These are phyloP conservation scores for Coemansia sp. DNA, from an alignment of 192 early-diverging fungal genomes.

Conservation along the genomic window DNA sequence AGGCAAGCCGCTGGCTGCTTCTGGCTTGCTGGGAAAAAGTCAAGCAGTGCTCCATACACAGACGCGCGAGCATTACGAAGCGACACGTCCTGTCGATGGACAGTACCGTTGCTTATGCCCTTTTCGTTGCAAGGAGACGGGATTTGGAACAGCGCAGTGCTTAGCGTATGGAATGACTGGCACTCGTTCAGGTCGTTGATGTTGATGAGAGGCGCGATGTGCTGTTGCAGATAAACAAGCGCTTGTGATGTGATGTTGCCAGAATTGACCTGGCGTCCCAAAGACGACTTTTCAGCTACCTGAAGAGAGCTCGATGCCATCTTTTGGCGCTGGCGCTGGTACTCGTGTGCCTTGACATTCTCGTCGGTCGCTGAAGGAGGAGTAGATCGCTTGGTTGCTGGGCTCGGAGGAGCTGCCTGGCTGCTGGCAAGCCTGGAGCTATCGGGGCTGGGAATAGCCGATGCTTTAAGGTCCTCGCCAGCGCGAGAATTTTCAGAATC, in stretches of 20 bases:
- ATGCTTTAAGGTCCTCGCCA: conserved; percentile 26
- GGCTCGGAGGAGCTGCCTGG: conserved; percentile 6
- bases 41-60: conserved; percentile 41
- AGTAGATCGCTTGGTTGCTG: conserved; percentile 10
- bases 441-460: conserved; percentile 52
- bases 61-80: conserved; percentile 19
- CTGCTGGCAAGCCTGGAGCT: background rate
- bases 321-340: conserved; percentile 21
- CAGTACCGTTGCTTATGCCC: background rate
- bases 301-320: background rate
- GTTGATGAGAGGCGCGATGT: conserved; percentile 73
- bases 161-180: conserved; percentile 48
- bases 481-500: background rate
- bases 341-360: background rate
- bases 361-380: conserved; percentile 13
- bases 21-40: conserved; percentile 34
- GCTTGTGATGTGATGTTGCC: conserved; percentile 53
- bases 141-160: conserved; percentile 48
- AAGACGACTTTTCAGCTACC: background rate
- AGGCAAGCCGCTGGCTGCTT: conserved; percentile 37
- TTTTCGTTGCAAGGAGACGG: background rate
- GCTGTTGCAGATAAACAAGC: conserved; percentile 74
- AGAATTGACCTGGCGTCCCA: background rate
- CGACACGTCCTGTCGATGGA: background rate
- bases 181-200: conserved; percentile 41